These are phyloP conservation scores for Colletotrichum somersetense DNA, from an alignment of 2,329 filamentous ascomycete species.

Conservation along the genomic window DNA sequence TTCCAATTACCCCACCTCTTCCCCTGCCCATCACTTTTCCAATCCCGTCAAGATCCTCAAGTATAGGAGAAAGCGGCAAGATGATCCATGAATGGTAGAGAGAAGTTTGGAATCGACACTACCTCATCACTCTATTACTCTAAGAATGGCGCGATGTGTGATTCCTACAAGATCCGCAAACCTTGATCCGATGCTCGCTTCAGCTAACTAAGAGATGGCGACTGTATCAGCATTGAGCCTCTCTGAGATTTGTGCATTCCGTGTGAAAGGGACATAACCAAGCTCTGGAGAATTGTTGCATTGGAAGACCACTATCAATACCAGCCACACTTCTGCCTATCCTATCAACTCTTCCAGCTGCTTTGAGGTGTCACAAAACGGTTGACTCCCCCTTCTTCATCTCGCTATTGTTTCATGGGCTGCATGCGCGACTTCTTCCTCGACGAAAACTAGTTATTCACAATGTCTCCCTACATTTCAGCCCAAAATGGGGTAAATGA, in stretches of 20 bases:
- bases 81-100: neutral
- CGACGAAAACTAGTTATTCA: neutral
- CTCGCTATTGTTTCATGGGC: neutral
- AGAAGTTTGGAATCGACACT: neutral
- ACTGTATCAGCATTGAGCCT: neutral
- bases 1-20: neutral
- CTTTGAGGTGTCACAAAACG: neutral
- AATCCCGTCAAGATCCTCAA: neutral
- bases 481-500: slow-evolving; percentile 14
- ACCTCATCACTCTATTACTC: slow-evolving; percentile 10
- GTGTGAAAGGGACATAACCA: neutral
- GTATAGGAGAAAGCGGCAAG: neutral
- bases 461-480: slow-evolving; percentile 14
- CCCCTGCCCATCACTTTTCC: neutral
- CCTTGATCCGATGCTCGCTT: slow-evolving; percentile 1
- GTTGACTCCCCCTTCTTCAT: neutral
- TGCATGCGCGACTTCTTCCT: neutral
- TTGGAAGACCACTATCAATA: neutral
- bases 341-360: neutral
- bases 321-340: neutral
- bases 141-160: slow-evolving; percentile 26
- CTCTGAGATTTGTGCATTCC: no score
- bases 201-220: neutral
- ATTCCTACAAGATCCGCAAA: slow-evolving; percentile 27
- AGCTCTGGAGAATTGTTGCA: neutral